phyloP scores from a whole-genome alignment of 331 rosid genomes.

The Arachis monticola region DNA sequence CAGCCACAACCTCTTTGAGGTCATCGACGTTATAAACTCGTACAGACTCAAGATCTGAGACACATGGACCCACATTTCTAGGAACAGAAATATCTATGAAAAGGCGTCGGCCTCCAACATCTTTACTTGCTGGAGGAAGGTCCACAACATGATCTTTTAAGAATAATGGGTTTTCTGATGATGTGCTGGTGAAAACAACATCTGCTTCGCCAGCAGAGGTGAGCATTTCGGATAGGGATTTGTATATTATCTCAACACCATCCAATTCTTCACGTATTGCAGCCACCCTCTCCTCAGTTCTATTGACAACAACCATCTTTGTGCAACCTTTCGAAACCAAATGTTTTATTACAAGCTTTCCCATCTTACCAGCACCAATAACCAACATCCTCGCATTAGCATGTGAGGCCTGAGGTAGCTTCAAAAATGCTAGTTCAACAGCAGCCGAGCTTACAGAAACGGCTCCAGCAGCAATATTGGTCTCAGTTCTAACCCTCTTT shows the following conservation, averaged over 20 bases:
- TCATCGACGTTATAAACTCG: conserved; percentile 90
- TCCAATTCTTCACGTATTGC: conserved; percentile 73
- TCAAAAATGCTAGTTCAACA: conserved; percentile 89
- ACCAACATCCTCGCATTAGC: conserved; percentile 74
- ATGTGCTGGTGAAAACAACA: conserved; percentile 88
- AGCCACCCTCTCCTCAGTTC: conserved; percentile 85
- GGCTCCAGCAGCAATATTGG: conserved; percentile 96
- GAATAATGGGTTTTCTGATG: conserved; percentile 86
- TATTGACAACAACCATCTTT: conserved; percentile 87
- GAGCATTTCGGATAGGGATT: conserved; percentile 87
- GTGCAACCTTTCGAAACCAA: conserved; percentile 91
- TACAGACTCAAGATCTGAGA: conserved; percentile 61
- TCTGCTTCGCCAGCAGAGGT: conserved; percentile 75
- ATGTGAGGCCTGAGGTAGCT: conserved; percentile 75
- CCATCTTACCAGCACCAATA: conserved; percentile 99
- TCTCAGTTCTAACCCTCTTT: conserved; percentile 95
- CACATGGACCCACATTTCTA: conserved; percentile 81
- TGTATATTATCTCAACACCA: conserved; percentile 76
- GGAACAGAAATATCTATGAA: conserved; percentile 95
- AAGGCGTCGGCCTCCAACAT: conserved; percentile 67
- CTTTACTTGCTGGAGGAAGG: conserved; percentile 68
- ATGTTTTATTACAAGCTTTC: conserved; percentile 96
- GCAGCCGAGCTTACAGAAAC: conserved; percentile 99
- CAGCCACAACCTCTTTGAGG: conserved; percentile 98
- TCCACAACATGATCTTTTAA: conserved; percentile 69